Percentiles rank a stretch among this genome's conserved stretches.
phyloP scores from a whole-genome alignment of 83 land plant species.

The Isoetes engelmannii region DNA sequence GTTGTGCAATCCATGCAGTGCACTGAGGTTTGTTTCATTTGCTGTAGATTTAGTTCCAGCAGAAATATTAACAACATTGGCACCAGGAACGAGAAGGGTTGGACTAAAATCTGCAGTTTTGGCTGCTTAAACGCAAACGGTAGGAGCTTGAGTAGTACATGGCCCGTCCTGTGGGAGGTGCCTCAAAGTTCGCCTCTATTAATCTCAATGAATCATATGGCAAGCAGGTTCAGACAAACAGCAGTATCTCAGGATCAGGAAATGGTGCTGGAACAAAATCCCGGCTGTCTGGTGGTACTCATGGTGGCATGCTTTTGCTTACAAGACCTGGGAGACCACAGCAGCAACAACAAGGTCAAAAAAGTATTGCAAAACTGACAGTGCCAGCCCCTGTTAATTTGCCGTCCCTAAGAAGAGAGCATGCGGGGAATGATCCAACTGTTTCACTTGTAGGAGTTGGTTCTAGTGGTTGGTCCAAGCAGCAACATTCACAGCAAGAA shows the following conservation, averaged over 20 bases:
- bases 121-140: neutral
- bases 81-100: no score
- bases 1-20: no score
- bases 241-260: constrained; percentile 10
- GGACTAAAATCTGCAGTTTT: no score
- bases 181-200: constrained; percentile 73
- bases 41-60: no score
- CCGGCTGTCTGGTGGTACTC: constrained; percentile 11
- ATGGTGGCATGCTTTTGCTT: constrained; percentile 83
- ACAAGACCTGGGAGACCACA: constrained; percentile 42
- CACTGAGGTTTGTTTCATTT: no score
- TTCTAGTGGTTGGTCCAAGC: constrained; percentile 62
- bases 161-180: constrained; percentile 42
- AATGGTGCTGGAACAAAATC: constrained; percentile 5
- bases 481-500: constrained; percentile 19
- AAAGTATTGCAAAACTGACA: constrained; percentile 49
- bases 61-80: no score
- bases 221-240: constrained; percentile 23
- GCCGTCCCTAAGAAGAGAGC: constrained; percentile 82
- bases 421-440: constrained; percentile 60
- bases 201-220: constrained; percentile 92
- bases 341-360: constrained; percentile 16
- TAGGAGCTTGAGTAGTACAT: constrained; percentile 13
- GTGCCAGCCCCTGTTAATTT: constrained; percentile 93
- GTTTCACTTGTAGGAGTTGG: constrained; percentile 10